Evolutionary conservation across 2,329 filamentous ascomycete species (phyloP).

Genomic region (Allantophomopsis cytisporea): DNA sequence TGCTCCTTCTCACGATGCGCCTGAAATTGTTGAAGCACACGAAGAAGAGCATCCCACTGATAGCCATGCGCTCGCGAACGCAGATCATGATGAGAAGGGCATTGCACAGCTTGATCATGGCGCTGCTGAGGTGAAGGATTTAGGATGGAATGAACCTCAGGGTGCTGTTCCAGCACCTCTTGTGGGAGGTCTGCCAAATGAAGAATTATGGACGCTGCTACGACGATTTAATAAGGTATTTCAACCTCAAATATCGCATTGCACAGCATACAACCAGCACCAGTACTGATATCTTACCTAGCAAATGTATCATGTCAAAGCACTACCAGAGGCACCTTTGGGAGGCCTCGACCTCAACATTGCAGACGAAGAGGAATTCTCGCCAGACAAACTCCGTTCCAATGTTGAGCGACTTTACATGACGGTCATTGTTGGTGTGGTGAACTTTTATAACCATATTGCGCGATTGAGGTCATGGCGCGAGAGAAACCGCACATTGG

Average conservation of each 20-base stretch:
- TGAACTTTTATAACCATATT: slow-evolving; percentile 59
- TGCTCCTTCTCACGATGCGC: not conserved
- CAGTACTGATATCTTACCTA: slow-evolving; percentile 14
- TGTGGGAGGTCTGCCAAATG: slow-evolving; percentile 46
- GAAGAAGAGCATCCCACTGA: slow-evolving; percentile 18
- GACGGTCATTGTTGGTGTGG: slow-evolving; percentile 55
- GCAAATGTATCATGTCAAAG: slow-evolving; percentile 54
- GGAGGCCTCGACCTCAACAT: slow-evolving; percentile 69
- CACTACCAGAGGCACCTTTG: slow-evolving; percentile 37
- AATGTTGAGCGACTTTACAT: slow-evolving; percentile 74
- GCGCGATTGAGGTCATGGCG: slow-evolving; percentile 68
- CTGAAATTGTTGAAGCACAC: slow-evolving; percentile 1
- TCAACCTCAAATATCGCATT: not conserved
- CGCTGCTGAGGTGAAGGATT: slow-evolving; percentile 32
- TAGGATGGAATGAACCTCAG: slow-evolving; percentile 39
- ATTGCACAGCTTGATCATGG: slow-evolving; percentile 24
- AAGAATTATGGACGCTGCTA: slow-evolving; percentile 50
- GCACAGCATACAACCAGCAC: no score
- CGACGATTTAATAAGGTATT: slow-evolving; percentile 49
- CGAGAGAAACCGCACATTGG: slow-evolving; percentile 53
- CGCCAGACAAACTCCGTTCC: slow-evolving; percentile 67
- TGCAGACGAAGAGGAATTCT: slow-evolving; percentile 73
- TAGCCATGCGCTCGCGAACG: slow-evolving; percentile 26
- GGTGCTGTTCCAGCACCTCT: slow-evolving; percentile 34
- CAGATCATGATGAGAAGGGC: slow-evolving; percentile 24